Evolutionary conservation across 495 filamentous ascomycete species (phyloP).

Genomic region (Daldinia childiae): DNA sequence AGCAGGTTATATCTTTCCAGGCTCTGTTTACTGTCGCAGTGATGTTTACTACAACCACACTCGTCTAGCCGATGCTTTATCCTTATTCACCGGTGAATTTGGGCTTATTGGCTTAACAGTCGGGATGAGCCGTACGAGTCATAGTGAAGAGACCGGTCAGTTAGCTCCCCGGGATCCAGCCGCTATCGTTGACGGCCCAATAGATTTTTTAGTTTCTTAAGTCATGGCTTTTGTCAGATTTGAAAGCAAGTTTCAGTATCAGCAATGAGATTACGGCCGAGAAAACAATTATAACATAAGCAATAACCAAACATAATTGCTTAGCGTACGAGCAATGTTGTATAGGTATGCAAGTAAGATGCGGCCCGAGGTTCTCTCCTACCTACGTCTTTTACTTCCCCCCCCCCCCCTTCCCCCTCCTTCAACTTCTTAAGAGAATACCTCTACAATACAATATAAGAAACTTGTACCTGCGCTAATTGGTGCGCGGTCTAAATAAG

Average conservation of each 20-base stretch:
- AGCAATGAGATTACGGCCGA: constrained; percentile 26
- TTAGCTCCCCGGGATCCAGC: constrained; percentile 20
- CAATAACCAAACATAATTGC: constrained; percentile 10
- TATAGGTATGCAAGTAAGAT: constrained; percentile 32
- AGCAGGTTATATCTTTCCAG: constrained; percentile 30
- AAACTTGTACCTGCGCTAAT: constrained; percentile 11
- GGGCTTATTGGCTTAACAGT: constrained; percentile 3
- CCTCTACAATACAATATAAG: constrained; percentile 1
- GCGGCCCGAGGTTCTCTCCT: constrained; percentile 12
- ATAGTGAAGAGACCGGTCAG: constrained; percentile 14
- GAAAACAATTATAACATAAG: constrained; percentile 19
- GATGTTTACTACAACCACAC: neutral
- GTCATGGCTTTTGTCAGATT: constrained; percentile 17
- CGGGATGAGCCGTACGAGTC: constrained; percentile 10
- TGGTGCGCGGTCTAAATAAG: constrained; percentile 46
- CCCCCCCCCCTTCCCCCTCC: neutral
- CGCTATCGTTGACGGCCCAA: constrained; percentile 21
- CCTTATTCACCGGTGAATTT: constrained; percentile 28
- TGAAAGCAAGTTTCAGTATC: constrained; percentile 9
- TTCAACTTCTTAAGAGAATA: neutral
- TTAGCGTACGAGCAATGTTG: neutral
- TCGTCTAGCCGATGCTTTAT: neutral
- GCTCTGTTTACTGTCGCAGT: neutral
- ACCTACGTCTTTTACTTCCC: neutral
- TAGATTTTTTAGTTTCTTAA: neutral